phyloP scores from a whole-genome alignment of 2,329 filamentous ascomycete species.

The Fusarium nematophilum region DNA sequence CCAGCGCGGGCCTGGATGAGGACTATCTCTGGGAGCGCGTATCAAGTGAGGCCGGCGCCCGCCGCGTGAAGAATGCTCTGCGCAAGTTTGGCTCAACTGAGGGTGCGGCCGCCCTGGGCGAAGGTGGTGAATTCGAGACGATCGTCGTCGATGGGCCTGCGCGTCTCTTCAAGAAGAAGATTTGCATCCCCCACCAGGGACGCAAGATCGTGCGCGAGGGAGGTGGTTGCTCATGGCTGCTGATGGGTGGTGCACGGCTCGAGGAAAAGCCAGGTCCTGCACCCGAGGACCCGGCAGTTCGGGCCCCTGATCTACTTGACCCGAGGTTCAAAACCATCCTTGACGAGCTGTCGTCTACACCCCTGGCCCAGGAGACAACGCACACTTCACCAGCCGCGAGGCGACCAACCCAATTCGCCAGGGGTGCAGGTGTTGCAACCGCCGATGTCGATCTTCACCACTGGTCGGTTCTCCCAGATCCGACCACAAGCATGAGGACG shows the following conservation, averaged over 20 bases:
- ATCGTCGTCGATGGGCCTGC: constrained; percentile 84
- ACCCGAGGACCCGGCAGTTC: constrained; percentile 49
- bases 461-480: constrained; percentile 54
- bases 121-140: constrained; percentile 97
- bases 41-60: constrained; percentile 63
- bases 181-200: constrained; percentile 69
- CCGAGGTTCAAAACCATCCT: constrained; percentile 62
- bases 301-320: constrained; percentile 76
- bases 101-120: constrained; percentile 80
- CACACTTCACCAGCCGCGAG: constrained; percentile 10
- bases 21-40: constrained; percentile 85
- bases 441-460: constrained; percentile 43
- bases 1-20: constrained; percentile 88
- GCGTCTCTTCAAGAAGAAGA: constrained; percentile 76
- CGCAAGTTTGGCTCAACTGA: constrained; percentile 73
- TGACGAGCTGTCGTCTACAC: constrained; percentile 42
- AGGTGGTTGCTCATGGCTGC: constrained; percentile 81
- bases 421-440: constrained; percentile 18
- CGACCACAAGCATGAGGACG: constrained; percentile 36
- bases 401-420: constrained; percentile 3
- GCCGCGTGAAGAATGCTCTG: constrained; percentile 64
- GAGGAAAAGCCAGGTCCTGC: constrained; percentile 51
- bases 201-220: constrained; percentile 71
- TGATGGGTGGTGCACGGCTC: constrained; percentile 68
- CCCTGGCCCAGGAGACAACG: constrained; percentile 13